phyloP scores from a whole-genome alignment of 2,329 filamentous ascomycete species.

The Penicillium sp. region DNA sequence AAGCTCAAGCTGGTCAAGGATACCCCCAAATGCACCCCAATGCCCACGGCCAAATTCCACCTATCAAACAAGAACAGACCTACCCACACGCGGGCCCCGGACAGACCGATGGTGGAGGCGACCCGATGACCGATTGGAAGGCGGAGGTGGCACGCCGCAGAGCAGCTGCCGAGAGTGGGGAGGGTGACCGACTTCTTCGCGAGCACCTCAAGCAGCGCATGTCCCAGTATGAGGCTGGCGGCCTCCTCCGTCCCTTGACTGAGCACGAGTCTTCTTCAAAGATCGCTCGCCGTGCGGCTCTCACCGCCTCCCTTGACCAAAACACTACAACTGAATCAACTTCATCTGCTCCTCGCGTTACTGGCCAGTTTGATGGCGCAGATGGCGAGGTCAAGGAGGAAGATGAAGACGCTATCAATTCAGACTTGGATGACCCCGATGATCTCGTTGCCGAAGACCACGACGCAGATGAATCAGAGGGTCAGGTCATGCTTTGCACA shows the following conservation, averaged over 20 bases:
- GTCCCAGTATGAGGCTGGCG: conserved; percentile 46
- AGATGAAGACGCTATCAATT: conserved; percentile 97
- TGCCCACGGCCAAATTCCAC: conserved; percentile 41
- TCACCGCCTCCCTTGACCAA: conserved; percentile 12
- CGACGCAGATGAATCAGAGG: conserved; percentile 78
- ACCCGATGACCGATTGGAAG: conserved; percentile 54
- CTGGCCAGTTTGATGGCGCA: conserved; percentile 58
- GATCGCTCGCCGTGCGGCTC: conserved; percentile 40
- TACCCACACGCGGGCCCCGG: conserved; percentile 49
- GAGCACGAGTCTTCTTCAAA: conserved; percentile 38
- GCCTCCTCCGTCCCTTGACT: conserved; percentile 45
- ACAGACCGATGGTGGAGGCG: conserved; percentile 73
- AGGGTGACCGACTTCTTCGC: conserved; percentile 42
- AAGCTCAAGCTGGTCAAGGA: conserved; percentile 39
- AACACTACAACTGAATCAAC: conserved; percentile 3
- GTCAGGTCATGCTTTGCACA: conserved; percentile 95
- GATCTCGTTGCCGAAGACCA: conserved; percentile 81
- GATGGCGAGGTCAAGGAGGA: conserved; percentile 57
- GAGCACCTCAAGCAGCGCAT: conserved; percentile 45
- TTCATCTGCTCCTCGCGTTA: conserved; percentile 17
- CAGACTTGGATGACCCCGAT: conserved; percentile 92
- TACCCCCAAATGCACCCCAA: conserved; percentile 32
- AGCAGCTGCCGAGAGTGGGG: conserved; percentile 39
- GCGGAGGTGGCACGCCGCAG: conserved; percentile 46
- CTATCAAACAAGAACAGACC: conserved; percentile 42